phyloP scores from a whole-genome alignment of 441 rosid genomes.

The Iberis amara region DNA sequence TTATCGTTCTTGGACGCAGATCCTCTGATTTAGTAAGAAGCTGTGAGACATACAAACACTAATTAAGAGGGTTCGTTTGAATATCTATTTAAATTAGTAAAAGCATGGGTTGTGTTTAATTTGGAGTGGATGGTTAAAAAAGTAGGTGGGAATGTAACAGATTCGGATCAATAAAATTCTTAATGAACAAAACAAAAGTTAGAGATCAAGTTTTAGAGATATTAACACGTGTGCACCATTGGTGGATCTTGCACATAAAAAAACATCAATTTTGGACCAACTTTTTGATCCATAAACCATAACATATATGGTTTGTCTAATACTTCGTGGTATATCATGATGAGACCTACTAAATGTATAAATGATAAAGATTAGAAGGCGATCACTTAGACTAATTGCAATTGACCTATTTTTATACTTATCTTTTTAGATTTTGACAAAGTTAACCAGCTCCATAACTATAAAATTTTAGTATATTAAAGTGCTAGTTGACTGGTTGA shows the following conservation, averaged over 20 bases:
- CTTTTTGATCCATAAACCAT: constrained; percentile 4
- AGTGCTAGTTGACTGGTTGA: no score
- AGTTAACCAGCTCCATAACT: neutral
- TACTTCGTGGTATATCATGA: constrained; percentile 25
- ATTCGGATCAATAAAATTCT: constrained; percentile 24
- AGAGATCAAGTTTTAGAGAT: constrained; percentile 15
- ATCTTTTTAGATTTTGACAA: neutral
- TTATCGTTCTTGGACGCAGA: neutral
- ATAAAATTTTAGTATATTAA: no score
- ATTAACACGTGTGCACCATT: constrained; percentile 18
- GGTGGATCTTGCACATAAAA: constrained; percentile 13
- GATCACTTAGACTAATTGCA: constrained; percentile 7
- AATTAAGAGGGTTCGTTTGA: constrained; percentile 11
- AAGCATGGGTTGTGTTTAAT: constrained; percentile 29
- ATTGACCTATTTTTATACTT: neutral
- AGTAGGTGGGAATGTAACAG: constrained; percentile 32
- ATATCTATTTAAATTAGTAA: neutral
- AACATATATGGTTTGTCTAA: constrained; percentile 17
- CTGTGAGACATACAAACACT: constrained; percentile 6
- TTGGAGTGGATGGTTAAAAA: constrained; percentile 31
- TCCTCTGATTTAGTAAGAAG: neutral
- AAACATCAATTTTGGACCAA: constrained; percentile 25
- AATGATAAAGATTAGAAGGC: constrained; percentile 5
- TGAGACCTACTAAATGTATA: constrained; percentile 21
- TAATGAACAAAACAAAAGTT: constrained; percentile 21